Evolutionary conservation across 495 filamentous ascomycete species (phyloP).

Genomic region (Neurospora sp.): DNA sequence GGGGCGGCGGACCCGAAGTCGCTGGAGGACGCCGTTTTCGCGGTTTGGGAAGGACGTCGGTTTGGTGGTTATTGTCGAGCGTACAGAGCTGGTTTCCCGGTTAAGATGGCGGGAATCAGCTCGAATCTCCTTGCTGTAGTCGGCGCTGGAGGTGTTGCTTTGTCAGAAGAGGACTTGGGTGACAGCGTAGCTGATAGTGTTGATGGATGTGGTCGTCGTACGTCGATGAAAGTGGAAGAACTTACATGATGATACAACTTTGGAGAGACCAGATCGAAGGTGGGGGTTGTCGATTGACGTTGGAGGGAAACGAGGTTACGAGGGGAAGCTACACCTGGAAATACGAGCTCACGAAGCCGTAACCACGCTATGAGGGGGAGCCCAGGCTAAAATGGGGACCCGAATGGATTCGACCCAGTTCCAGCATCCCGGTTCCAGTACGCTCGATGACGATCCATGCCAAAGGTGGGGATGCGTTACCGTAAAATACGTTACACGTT

Average conservation of each 20-base stretch:
- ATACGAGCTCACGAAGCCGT: not conserved
- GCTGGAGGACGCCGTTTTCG: slow-evolving; percentile 26
- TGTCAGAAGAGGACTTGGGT: not conserved
- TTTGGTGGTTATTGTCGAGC: not conserved
- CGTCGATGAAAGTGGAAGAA: not conserved
- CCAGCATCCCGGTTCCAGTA: not conserved
- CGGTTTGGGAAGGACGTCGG: slow-evolving; percentile 17
- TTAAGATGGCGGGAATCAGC: not conserved
- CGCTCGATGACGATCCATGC: not conserved
- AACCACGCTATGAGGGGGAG: not conserved
- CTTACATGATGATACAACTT: not conserved
- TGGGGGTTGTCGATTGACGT: not conserved
- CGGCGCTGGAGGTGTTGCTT: not conserved
- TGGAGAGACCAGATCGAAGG: not conserved
- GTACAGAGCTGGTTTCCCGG: not conserved
- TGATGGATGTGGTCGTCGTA: not conserved
- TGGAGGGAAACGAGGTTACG: not conserved
- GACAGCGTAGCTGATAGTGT: not conserved
- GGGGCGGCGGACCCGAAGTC: slow-evolving; percentile 15
- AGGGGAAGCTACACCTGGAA: not conserved
- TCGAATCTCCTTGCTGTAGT: not conserved
- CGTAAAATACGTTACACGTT: not conserved
- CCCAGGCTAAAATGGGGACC: not conserved
- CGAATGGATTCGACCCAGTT: not conserved
- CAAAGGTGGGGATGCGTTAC: not conserved